Base-by-base conservation (phyloP, 2,329 filamentous ascomycete genomes). In the Emergomyces africanus region DNA sequence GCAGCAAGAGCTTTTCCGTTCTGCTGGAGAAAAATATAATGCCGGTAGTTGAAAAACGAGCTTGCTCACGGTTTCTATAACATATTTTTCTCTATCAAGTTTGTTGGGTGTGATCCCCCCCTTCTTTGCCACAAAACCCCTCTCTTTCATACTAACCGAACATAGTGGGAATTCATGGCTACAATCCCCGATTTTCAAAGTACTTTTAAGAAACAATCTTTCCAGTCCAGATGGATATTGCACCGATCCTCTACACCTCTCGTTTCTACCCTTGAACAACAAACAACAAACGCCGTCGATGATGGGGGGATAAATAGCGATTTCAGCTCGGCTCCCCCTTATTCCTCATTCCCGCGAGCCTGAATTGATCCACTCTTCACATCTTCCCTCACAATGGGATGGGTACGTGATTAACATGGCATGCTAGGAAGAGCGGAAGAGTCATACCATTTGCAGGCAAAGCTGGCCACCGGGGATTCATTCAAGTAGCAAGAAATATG, bases 1-100 rank as follows among this genome's bases (percentile, higher is more conserved):
- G 68, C 94, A 99, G 71, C 87, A 94, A 72, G 90, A 95, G 72
- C 83, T 96, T 65, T 97, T 99, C 74, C 86, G 88, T 49, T 86
- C 84, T 60, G 91, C 90, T 1, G 86, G 84, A 1, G 84, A 85
- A 64, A 87, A 88, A 67, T 88, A 87, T 72, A 83, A 84, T 63
- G 78, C 78, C 56, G 77, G 68, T 18, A 61, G 59, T 41, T 62
- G 46, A 58, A 37, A n/a, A 37, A 18, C 25, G 28, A 14, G 14
- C 14, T 33, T 18, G 25, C 25, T 25, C 28, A 50, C 48, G 28
- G 8, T 30, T 50, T 37, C 9, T 4, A n/a, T 3, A 18, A 2
- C 30, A 14, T 10, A 23, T 23, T 20, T 15, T 8, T 23, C 33
- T 37, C n/a, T n/a, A n/a, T n/a, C n/a, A 18, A 5, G 3, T 10